Conservation (phyloP, 768 basidiomycete genomes). For the Mycena latifolia region DNA sequence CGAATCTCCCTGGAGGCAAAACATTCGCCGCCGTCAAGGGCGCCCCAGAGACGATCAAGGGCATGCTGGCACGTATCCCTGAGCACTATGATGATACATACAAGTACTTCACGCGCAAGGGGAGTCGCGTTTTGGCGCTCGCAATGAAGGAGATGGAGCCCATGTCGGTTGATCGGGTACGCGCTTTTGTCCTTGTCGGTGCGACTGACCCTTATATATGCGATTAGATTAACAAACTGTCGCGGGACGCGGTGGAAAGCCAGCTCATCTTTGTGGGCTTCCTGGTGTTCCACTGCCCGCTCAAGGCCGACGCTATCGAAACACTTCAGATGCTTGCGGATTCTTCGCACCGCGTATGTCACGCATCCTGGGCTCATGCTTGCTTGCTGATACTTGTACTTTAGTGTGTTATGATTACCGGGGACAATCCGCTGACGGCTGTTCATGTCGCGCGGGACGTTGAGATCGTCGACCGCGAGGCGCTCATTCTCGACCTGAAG, state of each 20-base stretch:
- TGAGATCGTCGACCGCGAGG: constrained; percentile 96
- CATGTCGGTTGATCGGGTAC: constrained; percentile 80
- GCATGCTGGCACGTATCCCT: constrained; percentile 84
- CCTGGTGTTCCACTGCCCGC: constrained; percentile 97
- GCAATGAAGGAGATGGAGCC: constrained; percentile 87
- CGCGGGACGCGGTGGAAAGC: constrained; percentile 85
- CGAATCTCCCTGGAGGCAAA: constrained; percentile 70
- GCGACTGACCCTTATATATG: neutral
- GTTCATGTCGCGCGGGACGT: constrained; percentile 96
- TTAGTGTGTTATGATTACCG: constrained; percentile 99
- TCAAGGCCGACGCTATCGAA: constrained; percentile 93
- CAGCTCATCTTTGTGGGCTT: constrained; percentile 91
- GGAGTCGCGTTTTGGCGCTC: constrained; percentile 93
- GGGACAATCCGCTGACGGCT: constrained; percentile 97
- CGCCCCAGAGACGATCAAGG: constrained; percentile 96
- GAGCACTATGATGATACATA: constrained; percentile 92
- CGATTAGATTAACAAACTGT: constrained; percentile 87
- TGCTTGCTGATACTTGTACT: constrained; percentile 17
- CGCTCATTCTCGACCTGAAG: constrained; percentile 89
- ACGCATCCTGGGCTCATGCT: neutral
- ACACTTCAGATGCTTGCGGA: constrained; percentile 95
- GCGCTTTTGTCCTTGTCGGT: constrained; percentile 30
- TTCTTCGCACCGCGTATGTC: constrained; percentile 92
- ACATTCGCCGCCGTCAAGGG: constrained; percentile 89
- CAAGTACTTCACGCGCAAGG: constrained; percentile 93